Evolutionary conservation across 257 asterid species (phyloP), one percentile per base, ranked within the genome.

Genomic region (Eustoma russellianum): DNA sequence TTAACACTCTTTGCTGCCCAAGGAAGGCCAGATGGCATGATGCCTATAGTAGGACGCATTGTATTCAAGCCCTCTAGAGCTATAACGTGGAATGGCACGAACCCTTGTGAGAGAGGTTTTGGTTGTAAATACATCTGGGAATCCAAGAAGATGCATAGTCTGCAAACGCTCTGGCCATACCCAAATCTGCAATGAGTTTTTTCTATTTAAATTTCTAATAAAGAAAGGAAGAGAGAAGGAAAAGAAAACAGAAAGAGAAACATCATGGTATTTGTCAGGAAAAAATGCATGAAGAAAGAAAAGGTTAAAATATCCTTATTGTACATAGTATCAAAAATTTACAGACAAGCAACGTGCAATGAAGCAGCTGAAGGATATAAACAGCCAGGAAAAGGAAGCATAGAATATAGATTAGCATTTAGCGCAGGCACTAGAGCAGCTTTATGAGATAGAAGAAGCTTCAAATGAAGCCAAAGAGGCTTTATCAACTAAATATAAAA

Each of bases 111-210:
- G 83, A 50, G 84, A 67, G 33, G 94, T 83, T 67, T 81, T 73
- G 18, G 97, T 89, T 11, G 97, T 89, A 75, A 81, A 89, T 60
- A 51, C 61, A 40, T 76, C 73, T 10, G 65, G 66, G 56, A 70
- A 79, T 55, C 95, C 97, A 34, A 89, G 95, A 41, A 85, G 81
- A 75, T 89, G 93, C 97, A 89, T 83, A 46, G 66, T 74, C 55
- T 74, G 95, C 65, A 85, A 68, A 41, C 95, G 76, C 61, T 89
- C 97, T 9, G 97, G 97, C 95, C 97, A 89, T 55, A 89, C 97
- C 89, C 97, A 89, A 45, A 89, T 81, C 95, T 89, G 90, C 16
- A 66, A 56, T 19, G 34, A 61, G 60, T 59, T 28, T 7, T 38
- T 1, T 4, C 12, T 7, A 38, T 38, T 38, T 11, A 38, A 7